Conservation (phyloP, 257 asterid species). For the Scutellaria baicalensis region DNA sequence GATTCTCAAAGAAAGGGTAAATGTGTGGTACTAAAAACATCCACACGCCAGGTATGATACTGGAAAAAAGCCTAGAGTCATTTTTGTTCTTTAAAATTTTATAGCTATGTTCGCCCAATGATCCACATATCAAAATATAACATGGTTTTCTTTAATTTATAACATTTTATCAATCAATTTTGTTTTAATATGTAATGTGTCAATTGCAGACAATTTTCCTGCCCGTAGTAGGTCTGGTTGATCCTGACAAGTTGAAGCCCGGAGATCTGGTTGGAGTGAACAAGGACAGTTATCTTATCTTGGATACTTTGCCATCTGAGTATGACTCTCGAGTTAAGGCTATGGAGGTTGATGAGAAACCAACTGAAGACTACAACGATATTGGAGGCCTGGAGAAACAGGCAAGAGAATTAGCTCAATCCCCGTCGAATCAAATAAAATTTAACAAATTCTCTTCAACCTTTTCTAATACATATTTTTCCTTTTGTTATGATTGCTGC, state of each 20-base stretch:
- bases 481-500: conserved; percentile 8
- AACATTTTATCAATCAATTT: too few species aligned
- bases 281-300: conserved; percentile 90
- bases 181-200: background rate
- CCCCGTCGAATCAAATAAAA: background rate
- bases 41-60: conserved; percentile 80
- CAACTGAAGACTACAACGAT: conserved; percentile 95
- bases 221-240: conserved; percentile 94
- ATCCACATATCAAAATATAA: background rate
- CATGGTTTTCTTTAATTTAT: background rate
- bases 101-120: background rate
- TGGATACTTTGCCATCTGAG: conserved; percentile 95
- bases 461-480: background rate
- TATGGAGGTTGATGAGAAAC: conserved; percentile 98
- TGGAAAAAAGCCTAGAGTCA: background rate
- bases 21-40: conserved; percentile 92
- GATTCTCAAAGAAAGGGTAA: conserved; percentile 99
- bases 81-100: background rate
- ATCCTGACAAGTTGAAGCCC: conserved; percentile 90
- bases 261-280: conserved; percentile 98
- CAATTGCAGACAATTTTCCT: conserved; percentile 80
- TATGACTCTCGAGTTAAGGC: conserved; percentile 98
- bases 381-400: conserved; percentile 97
- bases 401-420: conserved; percentile 25
- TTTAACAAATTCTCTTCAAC: background rate